Evolutionary conservation across 176 grass and related monocot genomes (phyloP).

Genomic region (barley (Hordeum vulgare)): DNA sequence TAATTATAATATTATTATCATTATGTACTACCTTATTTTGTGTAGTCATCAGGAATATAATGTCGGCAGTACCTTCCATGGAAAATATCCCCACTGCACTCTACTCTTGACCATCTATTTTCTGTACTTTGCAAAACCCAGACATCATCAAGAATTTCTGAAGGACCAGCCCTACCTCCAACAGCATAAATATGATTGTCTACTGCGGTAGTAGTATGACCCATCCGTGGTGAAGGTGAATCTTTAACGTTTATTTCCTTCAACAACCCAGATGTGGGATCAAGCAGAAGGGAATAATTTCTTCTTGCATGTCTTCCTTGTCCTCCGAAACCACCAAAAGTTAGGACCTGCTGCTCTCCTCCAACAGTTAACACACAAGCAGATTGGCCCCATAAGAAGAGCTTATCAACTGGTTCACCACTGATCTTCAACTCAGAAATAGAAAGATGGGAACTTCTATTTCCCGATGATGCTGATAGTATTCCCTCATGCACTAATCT

Average conservation of each 20-base stretch:
- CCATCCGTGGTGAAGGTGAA: conserved; percentile 71
- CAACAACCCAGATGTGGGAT: conserved; percentile 53
- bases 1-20: not conserved
- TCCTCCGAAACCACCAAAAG: conserved; percentile 97
- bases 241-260: conserved; percentile 40
- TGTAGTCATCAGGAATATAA: not conserved
- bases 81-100: conserved; percentile 57
- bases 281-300: conserved; percentile 56
- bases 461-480: conserved; percentile 22
- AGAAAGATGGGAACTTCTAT: conserved; percentile 33
- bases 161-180: conserved; percentile 83
- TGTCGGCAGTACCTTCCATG: conserved; percentile 49
- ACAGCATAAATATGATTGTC: conserved; percentile 61
- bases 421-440: conserved; percentile 42
- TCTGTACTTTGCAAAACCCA: conserved; percentile 56
- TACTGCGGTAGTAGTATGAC: conserved; percentile 61
- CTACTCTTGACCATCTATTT: conserved; percentile 53
- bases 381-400: conserved; percentile 94
- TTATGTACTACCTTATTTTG: not conserved
- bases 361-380: conserved; percentile 37
- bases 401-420: conserved; percentile 76
- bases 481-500: conserved; percentile 50
- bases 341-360: conserved; percentile 38
- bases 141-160: conserved; percentile 80
- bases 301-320: conserved; percentile 77